These are phyloP conservation scores for Rhizopogon vinicolor DNA, from an alignment of 768 basidiomycete genomes.

Conservation along the genomic window DNA sequence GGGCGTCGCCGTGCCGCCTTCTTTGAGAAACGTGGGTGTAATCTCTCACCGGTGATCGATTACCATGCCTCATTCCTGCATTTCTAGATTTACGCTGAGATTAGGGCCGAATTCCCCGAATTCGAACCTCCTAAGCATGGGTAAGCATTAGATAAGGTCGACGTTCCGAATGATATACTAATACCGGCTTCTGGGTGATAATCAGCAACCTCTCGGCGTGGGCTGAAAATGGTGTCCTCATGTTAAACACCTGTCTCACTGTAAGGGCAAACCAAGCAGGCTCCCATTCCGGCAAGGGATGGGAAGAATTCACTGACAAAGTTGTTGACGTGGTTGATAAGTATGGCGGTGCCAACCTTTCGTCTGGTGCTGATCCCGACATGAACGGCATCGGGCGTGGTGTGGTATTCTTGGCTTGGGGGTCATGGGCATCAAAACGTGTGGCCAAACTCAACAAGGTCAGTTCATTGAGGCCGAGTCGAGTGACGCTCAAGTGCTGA, in stretches of 20 bases:
- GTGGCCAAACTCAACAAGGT: conserved; percentile 76
- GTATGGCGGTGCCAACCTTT: conserved; percentile 70
- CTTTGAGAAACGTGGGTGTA: conserved; percentile 67
- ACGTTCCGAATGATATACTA: conserved; percentile 4
- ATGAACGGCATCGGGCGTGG: conserved; percentile 60
- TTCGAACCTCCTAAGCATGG: conserved; percentile 82
- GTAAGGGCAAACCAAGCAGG: conserved; percentile 72
- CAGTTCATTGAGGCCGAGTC: conserved; percentile 11
- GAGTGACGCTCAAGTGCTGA: neutral
- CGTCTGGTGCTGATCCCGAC: conserved; percentile 29
- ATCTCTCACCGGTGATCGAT: conserved; percentile 7
- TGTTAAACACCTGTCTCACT: conserved; percentile 91
- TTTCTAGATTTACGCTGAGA: conserved; percentile 79
- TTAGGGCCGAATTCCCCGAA: conserved; percentile 75
- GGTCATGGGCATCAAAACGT: conserved; percentile 79
- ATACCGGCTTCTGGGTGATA: neutral
- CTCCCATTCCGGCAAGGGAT: conserved; percentile 83
- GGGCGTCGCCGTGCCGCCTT: conserved; percentile 74
- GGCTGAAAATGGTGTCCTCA: conserved; percentile 83
- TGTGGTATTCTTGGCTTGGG: conserved; percentile 89
- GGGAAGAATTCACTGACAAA: conserved; percentile 87
- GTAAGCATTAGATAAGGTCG: conserved; percentile 37
- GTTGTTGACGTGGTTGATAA: conserved; percentile 75
- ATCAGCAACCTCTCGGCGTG: conserved; percentile 73
- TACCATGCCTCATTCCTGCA: conserved; percentile 5